These are phyloP conservation scores for Candida taoyuanica DNA, from an alignment of 805 yeast species.

Conservation along the genomic window DNA sequence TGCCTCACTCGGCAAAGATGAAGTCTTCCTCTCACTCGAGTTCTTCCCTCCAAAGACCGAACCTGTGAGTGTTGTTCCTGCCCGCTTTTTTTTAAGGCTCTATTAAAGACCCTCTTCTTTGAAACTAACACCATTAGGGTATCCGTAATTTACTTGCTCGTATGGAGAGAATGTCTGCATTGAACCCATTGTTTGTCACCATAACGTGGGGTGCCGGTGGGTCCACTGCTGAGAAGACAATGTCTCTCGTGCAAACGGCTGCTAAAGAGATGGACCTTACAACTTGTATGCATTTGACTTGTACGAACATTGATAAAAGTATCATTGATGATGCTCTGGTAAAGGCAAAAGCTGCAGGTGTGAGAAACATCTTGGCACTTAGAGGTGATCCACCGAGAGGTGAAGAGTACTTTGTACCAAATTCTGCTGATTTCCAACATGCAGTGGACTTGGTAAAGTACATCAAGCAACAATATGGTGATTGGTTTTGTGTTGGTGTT, in stretches of 20 bases:
- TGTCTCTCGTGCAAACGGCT: constrained; percentile 76
- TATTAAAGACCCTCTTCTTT: neutral
- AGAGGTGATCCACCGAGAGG: constrained; percentile 96
- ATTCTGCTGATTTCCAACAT: constrained; percentile 45
- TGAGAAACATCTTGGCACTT: constrained; percentile 83
- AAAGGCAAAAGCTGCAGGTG: constrained; percentile 70
- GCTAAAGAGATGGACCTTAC: constrained; percentile 75
- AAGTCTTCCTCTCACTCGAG: constrained; percentile 78
- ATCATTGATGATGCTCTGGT: constrained; percentile 76
- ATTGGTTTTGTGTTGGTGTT: constrained; percentile 90
- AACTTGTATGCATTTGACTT: constrained; percentile 90
- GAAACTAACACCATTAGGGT: constrained; percentile 40
- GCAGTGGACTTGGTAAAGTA: constrained; percentile 87
- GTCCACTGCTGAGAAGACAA: constrained; percentile 78
- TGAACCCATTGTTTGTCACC: constrained; percentile 86
- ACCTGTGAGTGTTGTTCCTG: constrained; percentile 31
- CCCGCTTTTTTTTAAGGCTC: neutral
- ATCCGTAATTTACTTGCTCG: constrained; percentile 79
- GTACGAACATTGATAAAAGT: constrained; percentile 82
- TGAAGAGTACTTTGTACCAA: constrained; percentile 49
- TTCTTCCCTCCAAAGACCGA: constrained; percentile 98
- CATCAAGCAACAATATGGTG: constrained; percentile 73
- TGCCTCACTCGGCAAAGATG: constrained; percentile 41
- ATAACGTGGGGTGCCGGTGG: constrained; percentile 99
- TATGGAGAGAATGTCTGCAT: constrained; percentile 78